Percentiles rank a stretch among this genome's conserved stretches.
Conservation (phyloP, 805 yeast species). For the Sugiyamaella chiloensis region DNA sequence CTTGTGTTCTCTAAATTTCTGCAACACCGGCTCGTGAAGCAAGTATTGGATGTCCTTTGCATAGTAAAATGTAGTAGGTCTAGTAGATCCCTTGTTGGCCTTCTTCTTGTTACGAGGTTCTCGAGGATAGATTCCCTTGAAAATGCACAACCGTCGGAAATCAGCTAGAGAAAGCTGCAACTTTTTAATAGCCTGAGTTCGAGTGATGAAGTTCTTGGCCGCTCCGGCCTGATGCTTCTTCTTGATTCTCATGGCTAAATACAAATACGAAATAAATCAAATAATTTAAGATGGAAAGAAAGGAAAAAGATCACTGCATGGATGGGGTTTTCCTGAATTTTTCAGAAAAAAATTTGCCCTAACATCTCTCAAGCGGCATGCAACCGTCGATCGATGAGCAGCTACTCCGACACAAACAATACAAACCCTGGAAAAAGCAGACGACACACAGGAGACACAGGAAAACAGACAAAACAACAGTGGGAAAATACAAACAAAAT, state of each 20-base stretch:
- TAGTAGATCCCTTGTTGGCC: conserved; percentile 97
- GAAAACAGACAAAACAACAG: no score
- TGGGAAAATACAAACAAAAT: no score
- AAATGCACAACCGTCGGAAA: conserved; percentile 89
- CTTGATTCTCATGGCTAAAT: conserved; percentile 57
- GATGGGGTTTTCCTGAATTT: no score
- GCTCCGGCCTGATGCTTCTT: conserved; percentile 83
- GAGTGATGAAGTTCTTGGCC: conserved; percentile 86
- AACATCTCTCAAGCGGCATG: no score
- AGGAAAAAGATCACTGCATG: no score
- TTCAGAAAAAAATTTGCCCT: no score
- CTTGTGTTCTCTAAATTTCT: conserved; percentile 92
- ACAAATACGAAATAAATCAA: no score
- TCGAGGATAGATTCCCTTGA: conserved; percentile 96
- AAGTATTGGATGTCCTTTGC: conserved; percentile 91
- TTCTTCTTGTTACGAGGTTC: conserved; percentile 94
- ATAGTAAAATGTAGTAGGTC: conserved; percentile 92
- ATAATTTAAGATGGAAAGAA: no score
- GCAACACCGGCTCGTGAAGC: conserved; percentile 89
- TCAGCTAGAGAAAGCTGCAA: conserved; percentile 93
- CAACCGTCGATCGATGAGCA: no score
- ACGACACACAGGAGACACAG: no score
- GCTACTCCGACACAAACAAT: no score
- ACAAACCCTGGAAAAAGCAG: no score
- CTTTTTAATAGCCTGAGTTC: conserved; percentile 91